These are phyloP conservation scores for Phytophthora chlamydospora DNA, from an alignment of 352 stramenopile species.

Conservation along the genomic window DNA sequence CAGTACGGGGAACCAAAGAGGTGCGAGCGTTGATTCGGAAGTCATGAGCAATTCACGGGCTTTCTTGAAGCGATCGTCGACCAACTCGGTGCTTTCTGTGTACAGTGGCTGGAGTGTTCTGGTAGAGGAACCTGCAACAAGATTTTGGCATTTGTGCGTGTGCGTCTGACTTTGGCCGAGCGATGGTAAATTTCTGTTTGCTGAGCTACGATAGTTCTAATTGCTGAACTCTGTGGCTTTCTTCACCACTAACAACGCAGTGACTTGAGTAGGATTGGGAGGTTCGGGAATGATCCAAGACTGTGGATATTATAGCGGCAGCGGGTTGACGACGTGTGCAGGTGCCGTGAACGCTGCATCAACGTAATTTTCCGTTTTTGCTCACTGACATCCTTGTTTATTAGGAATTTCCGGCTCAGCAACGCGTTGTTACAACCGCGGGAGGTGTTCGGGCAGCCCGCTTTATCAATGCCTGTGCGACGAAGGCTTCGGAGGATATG, in stretches of 20 bases:
- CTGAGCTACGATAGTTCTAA: too few relatives aligned
- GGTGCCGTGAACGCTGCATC: slow-evolving; percentile 14
- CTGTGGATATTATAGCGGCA: slow-evolving; percentile 53
- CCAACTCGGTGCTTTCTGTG: not conserved
- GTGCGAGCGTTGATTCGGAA: too few relatives aligned
- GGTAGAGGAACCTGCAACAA: slow-evolving; percentile 62
- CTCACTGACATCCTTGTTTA: slow-evolving; percentile 3
- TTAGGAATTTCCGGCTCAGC: slow-evolving; percentile 40
- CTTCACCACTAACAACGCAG: not conserved
- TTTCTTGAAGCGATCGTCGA: too few relatives aligned
- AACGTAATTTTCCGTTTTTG: not conserved
- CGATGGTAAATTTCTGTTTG: slow-evolving; percentile 43
- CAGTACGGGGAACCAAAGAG: slow-evolving; percentile 60
- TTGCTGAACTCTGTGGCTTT: not conserved
- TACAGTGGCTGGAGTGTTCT: slow-evolving; percentile 70
- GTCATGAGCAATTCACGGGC: too few relatives aligned
- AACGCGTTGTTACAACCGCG: slow-evolving; percentile 66
- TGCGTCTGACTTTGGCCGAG: slow-evolving; percentile 53
- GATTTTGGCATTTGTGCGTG: slow-evolving; percentile 55
- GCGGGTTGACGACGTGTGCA: slow-evolving; percentile 49
- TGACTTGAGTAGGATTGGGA: slow-evolving; percentile 26
- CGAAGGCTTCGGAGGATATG: slow-evolving; percentile 52
- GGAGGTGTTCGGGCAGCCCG: slow-evolving; percentile 47
- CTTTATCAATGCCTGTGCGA: slow-evolving; percentile 66
- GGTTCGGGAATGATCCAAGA: slow-evolving; percentile 40